A percentile compares a stretch with the other conserved stretches of the same genome.
Evolutionary conservation across 768 basidiomycete genomes (phyloP).

Genomic region (Agaricus subrufescens): DNA sequence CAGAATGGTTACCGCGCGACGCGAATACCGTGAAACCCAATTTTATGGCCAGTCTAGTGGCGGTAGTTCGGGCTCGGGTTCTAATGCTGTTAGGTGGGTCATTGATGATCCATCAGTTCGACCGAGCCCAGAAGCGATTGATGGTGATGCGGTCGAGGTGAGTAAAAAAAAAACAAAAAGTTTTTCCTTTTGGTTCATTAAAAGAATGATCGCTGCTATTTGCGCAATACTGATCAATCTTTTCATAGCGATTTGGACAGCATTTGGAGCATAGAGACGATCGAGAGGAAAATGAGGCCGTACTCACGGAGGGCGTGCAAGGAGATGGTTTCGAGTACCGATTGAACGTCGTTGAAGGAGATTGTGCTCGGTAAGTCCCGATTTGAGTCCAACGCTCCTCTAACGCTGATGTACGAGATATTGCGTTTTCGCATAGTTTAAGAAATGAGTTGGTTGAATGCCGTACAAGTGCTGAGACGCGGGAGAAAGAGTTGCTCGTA

Average conservation of each 20-base stretch:
- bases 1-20: neutral
- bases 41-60: neutral
- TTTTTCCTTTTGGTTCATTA: too few species aligned
- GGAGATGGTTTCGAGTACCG: neutral
- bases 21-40: neutral
- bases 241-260: neutral
- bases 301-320: neutral
- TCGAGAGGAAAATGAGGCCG: neutral
- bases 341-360: conserved; percentile 23
- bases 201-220: too few species aligned
- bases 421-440: conserved; percentile 19
- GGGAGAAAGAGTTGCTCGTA: conserved; percentile 28
- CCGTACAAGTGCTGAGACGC: conserved; percentile 16
- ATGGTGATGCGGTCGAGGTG: neutral
- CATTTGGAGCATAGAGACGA: neutral
- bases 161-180: neutral
- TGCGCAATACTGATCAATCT: neutral
- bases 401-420: neutral
- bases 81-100: neutral
- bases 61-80: neutral
- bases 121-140: neutral
- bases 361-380: conserved; percentile 27
- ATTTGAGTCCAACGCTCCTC: neutral
- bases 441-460: conserved; percentile 22
- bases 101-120: conserved; percentile 2